Base-by-base conservation (phyloP, 352 stramenopile species). In the Peronosclerospora sorghi region DNA sequence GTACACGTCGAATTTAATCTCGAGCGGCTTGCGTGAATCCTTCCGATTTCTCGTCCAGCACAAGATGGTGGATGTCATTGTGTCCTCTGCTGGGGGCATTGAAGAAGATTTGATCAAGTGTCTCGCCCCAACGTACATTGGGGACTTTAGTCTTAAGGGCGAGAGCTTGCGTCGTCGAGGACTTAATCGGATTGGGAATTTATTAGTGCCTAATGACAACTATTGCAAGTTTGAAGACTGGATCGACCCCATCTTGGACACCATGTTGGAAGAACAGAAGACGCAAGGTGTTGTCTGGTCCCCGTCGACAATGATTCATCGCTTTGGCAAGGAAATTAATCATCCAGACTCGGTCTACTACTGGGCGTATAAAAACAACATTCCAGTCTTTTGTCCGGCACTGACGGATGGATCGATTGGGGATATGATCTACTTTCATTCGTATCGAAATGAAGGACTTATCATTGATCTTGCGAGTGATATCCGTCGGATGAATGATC, bases 341-440 rank as follows among this genome's bases (percentile, higher is more conserved):
- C 83, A 99, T 59, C 76, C 95, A 45, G 86, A 98, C 2, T 98
- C 91, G 30, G 95, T 99, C 27, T 97, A 98, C 58, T 99, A 99
- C 68, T 99, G 97, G 97, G 88, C 79, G 37, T 91, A 95, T 53
- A 98, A 97, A 72, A 99, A 99, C 76, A 65, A 98, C 56, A 99
- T 99, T 59, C 97, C 97, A 5, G 91, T 99, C 5, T 99, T 99
- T 64, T 99, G 95, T 59, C 97, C 97, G 0, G 95, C 96, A 10
- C 68, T 99, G 30, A 99, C 97, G 24, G 97, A 99, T 68, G 97
- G 97, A 35, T 98, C 85, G 32, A 94, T 99, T 45, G 97, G 97
- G 27, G 97, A 99, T 62, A 99, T 99, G 97, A 87, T 99, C n/a
- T 99, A 98, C 77, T 99, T 99, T 60, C 95, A 99, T 66, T 98